A percentile compares a stretch with the other conserved stretches of the same genome.
These are phyloP conservation scores for Paramecium biaurelia DNA, from an alignment of 73 alveolate genomes.

Conservation along the genomic window DNA sequence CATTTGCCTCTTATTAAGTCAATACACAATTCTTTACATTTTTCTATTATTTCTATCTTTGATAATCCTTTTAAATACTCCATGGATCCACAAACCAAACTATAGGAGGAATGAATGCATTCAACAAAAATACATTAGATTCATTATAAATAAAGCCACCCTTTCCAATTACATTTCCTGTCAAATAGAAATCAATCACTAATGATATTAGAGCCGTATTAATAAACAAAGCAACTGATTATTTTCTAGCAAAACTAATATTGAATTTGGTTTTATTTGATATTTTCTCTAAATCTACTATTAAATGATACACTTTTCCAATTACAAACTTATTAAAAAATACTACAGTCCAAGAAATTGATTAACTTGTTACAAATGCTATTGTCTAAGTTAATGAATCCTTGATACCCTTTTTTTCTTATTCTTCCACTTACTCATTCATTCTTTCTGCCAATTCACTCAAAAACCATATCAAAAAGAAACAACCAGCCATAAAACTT, in stretches of 20 bases:
- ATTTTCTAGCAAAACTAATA: slow-evolving; percentile 44
- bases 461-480: slow-evolving; percentile 56
- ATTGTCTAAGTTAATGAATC: slow-evolving; percentile 8
- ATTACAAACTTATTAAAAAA: slow-evolving; percentile 59
- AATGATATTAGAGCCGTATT: slow-evolving; percentile 58
- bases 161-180: slow-evolving; percentile 37
- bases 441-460: slow-evolving; percentile 63
- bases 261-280: slow-evolving; percentile 51
- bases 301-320: slow-evolving; percentile 48
- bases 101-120: slow-evolving; percentile 55
- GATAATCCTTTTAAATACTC: slow-evolving; percentile 49
- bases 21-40: slow-evolving; percentile 47
- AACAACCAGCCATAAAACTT: slow-evolving; percentile 31
- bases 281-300: slow-evolving; percentile 54
- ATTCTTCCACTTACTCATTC: slow-evolving; percentile 49
- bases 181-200: slow-evolving; percentile 51
- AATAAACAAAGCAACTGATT: slow-evolving; percentile 43
- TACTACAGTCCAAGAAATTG: slow-evolving; percentile 53
- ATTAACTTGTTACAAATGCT: slow-evolving; percentile 41
- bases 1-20: slow-evolving; percentile 51
- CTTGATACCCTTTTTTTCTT: slow-evolving; percentile 13
- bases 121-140: slow-evolving; percentile 40
- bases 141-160: slow-evolving; percentile 65
- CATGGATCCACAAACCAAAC: slow-evolving; percentile 64
- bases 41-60: neutral